phyloP scores from a whole-genome alignment of 2,329 filamentous ascomycete genomes.

The Dendrostoma leiphaemia region DNA sequence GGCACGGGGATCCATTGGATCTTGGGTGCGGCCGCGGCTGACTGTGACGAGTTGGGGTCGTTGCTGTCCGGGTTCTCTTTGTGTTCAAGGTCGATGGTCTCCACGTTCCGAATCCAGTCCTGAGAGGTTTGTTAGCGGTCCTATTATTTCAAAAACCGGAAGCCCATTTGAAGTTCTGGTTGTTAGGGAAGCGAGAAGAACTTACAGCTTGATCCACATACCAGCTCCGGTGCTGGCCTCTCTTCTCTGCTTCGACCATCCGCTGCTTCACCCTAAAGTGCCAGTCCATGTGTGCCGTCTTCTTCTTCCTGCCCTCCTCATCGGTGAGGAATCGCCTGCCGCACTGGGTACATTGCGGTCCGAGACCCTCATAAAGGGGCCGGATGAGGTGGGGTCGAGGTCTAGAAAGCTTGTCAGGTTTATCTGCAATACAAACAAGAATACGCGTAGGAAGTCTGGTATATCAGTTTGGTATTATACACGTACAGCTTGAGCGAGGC shows the following conservation, averaged over 20 bases:
- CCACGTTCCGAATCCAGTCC: slow-evolving; percentile 88
- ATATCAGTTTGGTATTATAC: neutral
- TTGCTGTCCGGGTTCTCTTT: slow-evolving; percentile 29
- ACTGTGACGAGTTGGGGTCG: slow-evolving; percentile 32
- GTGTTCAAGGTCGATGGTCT: slow-evolving; percentile 69
- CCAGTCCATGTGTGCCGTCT: slow-evolving; percentile 94
- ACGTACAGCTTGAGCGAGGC: slow-evolving; percentile 72
- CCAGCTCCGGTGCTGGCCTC: slow-evolving; percentile 89
- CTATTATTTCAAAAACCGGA: no score
- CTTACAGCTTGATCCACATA: slow-evolving; percentile 85
- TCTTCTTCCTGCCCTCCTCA: slow-evolving; percentile 76
- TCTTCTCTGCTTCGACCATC: slow-evolving; percentile 79
- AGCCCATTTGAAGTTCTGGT: no score
- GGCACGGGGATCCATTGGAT: slow-evolving; percentile 80
- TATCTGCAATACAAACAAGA: neutral
- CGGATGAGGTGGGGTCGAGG: slow-evolving; percentile 73
- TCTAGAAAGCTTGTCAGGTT: slow-evolving; percentile 40
- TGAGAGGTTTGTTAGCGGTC: slow-evolving; percentile 38
- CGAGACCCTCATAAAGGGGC: slow-evolving; percentile 74
- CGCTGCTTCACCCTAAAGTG: slow-evolving; percentile 93
- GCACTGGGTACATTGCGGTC: slow-evolving; percentile 87
- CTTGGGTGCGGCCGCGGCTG: slow-evolving; percentile 37
- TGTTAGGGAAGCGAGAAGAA: no score
- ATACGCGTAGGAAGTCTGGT: neutral
- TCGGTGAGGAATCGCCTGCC: slow-evolving; percentile 81